Conservation (phyloP, 78 protist genomes). For the Cavenderia fasciculata region DNA sequence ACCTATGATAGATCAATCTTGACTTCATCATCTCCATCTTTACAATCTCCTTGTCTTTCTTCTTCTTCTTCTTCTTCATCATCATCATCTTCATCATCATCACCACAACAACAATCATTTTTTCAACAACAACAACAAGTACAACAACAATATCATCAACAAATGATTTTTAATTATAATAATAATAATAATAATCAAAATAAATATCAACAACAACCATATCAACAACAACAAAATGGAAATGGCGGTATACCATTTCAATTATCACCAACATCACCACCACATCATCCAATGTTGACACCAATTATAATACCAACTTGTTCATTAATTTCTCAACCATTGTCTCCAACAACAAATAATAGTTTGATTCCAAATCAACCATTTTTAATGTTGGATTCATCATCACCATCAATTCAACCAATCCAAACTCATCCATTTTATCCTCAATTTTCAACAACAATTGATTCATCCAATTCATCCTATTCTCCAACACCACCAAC, state of each 20-base stretch:
- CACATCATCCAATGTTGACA: background rate
- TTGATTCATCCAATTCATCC: no score
- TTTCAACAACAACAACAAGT: no score
- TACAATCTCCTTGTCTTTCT: background rate
- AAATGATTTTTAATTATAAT: background rate
- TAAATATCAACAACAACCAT: background rate
- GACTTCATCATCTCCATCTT: background rate
- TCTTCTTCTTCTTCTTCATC: background rate
- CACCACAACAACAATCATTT: background rate
- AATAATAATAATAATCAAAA: background rate
- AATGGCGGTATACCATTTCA: background rate
- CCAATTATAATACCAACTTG: background rate
- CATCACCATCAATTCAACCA: no score
- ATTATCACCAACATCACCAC: background rate
- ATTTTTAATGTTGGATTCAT: no score
- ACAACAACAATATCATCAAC: background rate
- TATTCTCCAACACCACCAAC: no score
- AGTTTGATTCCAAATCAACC: no score
- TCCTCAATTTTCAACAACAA: no score
- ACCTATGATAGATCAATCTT: no score
- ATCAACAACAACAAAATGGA: background rate
- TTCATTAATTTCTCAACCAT: background rate
- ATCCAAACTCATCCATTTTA: no score
- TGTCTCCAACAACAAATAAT: no score
- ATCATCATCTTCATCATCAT: background rate